Base-by-base conservation (phyloP, 1,284 basidiomycete genomes). In the Porogramme epimiltina region DNA sequence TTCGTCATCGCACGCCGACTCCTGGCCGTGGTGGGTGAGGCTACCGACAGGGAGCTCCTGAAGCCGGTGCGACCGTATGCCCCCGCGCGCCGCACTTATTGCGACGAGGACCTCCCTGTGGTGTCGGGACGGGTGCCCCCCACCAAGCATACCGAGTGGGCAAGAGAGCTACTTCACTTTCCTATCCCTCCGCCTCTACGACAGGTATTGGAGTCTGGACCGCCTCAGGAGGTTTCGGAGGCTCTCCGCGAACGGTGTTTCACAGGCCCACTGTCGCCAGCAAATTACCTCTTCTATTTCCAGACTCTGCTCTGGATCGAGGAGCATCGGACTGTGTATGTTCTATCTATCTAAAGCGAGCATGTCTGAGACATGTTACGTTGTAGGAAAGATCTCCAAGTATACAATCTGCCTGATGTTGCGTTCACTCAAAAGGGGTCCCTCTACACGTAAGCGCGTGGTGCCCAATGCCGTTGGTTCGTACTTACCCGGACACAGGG, bases 271-370 rank as follows among this genome's bases (percentile, higher is more conserved):
- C 54, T 85, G 2, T 62, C 77, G 40, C 63, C 59, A 13, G 60
- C 64, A 0, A 75, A 75, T 0, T 82, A 85, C 56, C 67, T 68
- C 0, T 64, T 71, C 0, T 70, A 75, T 52, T 85, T 82, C 65
- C 77, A 80, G 59, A 63, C 67, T 19, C 60, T 86, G 4, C 58
- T 86, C 2, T 84, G 82, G 80, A 68, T 77, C 1, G 84, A 87
- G 59, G 85, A 87, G 53, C 66, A 69, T 48, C 74, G 77, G 3
- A 26, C 31, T 41, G 26, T 45, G 26, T 26, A 28, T 49, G 26
- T 38, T 18, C 16, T 34, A 13, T 11, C n/a, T 43, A 2, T 15
- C 10, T 31, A 23, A 1, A 10, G 13, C n/a, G 8, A 5, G 5
- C 19, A 15, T 23, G 20, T 20, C 37, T 45, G n/a, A n/a, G 23